Evolutionary conservation across 2,329 filamentous ascomycete species (phyloP).

Genomic region (Didymellaceae sp.): DNA sequence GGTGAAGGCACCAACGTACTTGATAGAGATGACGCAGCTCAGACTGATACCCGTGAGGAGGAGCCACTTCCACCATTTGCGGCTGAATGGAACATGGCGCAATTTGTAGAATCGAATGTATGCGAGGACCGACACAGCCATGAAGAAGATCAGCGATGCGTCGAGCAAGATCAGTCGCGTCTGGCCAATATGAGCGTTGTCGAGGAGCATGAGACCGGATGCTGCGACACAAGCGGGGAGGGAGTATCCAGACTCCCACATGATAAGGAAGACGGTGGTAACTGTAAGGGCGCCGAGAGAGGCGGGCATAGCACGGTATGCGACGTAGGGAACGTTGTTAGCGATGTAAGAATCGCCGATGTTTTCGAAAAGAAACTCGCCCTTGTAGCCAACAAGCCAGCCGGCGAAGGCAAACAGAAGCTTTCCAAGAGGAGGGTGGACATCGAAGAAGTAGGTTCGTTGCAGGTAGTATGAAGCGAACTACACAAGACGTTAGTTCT

Average conservation of each 20-base stretch:
- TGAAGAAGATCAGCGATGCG: constrained; percentile 90
- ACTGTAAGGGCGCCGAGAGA: constrained; percentile 91
- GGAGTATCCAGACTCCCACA: constrained; percentile 99
- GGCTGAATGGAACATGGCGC: constrained; percentile 83
- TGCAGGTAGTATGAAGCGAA: constrained; percentile 80
- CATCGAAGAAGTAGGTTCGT: constrained; percentile 99
- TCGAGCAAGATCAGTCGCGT: constrained; percentile 94
- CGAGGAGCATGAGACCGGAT: constrained; percentile 84
- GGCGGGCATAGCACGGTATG: constrained; percentile 91
- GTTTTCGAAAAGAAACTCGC: constrained; percentile 97
- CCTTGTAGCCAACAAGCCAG: constrained; percentile 97
- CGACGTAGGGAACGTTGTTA: constrained; percentile 97
- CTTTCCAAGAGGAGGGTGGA: constrained; percentile 97
- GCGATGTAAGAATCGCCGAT: constrained; percentile 98
- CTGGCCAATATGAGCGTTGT: constrained; percentile 97
- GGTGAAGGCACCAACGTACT: constrained; percentile 96
- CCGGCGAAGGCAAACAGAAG: constrained; percentile 96
- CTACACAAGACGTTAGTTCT: constrained; percentile 40
- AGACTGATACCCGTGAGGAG: constrained; percentile 91
- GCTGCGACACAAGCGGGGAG: constrained; percentile 90
- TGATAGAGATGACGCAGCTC: constrained; percentile 97
- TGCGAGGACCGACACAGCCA: constrained; percentile 91
- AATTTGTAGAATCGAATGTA: constrained; percentile 99
- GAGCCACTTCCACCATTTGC: constrained; percentile 99
- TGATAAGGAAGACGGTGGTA: constrained; percentile 92